phyloP scores from a whole-genome alignment of 2,329 filamentous ascomycete species.

The Exophiala lecanii-corni region DNA sequence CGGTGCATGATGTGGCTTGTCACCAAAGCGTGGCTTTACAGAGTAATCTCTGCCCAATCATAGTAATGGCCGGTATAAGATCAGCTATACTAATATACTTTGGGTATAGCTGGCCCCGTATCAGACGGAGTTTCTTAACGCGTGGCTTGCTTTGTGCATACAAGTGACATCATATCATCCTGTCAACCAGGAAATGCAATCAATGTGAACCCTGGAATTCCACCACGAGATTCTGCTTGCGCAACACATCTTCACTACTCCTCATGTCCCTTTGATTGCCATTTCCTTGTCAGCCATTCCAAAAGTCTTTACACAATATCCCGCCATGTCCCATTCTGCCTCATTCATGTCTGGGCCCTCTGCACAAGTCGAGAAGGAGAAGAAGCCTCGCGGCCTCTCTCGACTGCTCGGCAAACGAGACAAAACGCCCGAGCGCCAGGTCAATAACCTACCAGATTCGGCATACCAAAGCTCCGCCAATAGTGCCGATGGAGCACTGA shows the following conservation, averaged over 20 bases:
- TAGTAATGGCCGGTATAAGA: no score
- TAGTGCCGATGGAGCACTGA: constrained; percentile 10
- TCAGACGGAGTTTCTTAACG: no score
- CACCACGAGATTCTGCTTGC: background rate
- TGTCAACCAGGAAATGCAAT: constrained; percentile 7
- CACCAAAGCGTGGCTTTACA: background rate
- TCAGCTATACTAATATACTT: no score
- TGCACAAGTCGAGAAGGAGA: constrained; percentile 46
- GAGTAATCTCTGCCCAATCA: background rate
- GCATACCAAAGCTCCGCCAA: constrained; percentile 22
- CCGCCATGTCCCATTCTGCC: constrained; percentile 15
- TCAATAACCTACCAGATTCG: constrained; percentile 18
- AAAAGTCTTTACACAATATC: no score
- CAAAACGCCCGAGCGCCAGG: constrained; percentile 10
- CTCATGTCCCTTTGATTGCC: no score
- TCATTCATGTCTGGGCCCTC: constrained; percentile 11
- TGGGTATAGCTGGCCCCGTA: no score
- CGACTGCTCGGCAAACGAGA: constrained; percentile 50
- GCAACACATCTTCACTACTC: constrained; percentile 1
- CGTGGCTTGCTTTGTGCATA: no score
- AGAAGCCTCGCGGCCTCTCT: constrained; percentile 55
- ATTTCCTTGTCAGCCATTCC: background rate
- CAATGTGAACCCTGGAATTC: constrained; percentile 14
- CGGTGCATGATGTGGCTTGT: background rate
- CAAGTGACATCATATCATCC: constrained; percentile 4